A percentile compares a stretch with the other conserved stretches of the same genome.
Conservation (phyloP, 352 stramenopile genomes). For the Aphanomyces euteiches region DNA sequence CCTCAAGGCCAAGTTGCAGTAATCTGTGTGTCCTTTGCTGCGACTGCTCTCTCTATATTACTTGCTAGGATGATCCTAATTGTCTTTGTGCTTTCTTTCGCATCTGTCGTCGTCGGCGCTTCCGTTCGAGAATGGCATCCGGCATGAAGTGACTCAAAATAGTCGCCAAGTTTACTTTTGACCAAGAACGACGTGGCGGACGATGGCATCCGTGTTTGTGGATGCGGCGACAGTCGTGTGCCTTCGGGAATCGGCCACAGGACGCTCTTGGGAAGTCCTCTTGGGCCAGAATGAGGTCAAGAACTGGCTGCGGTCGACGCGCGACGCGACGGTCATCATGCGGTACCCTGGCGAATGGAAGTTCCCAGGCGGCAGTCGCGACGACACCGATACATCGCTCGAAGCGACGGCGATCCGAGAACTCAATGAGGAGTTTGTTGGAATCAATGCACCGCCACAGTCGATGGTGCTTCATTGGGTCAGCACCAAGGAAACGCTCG, state of each 20-base stretch:
- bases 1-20: constrained; percentile 90
- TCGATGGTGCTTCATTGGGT: constrained; percentile 39
- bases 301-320: constrained; percentile 58
- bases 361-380: constrained; percentile 51
- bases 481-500: constrained; percentile 44
- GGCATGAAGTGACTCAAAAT: too few relatives aligned
- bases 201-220: constrained; percentile 27
- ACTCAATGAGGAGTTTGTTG: constrained; percentile 56
- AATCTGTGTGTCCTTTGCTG: background rate
- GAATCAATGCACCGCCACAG: constrained; percentile 30
- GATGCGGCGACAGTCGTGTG: constrained; percentile 41
- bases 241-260: constrained; percentile 31
- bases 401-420: constrained; percentile 46
- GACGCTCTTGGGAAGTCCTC: constrained; percentile 49
- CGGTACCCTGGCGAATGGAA: constrained; percentile 67
- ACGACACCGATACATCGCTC: constrained; percentile 41
- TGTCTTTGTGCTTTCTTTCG: too few relatives aligned
- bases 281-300: constrained; percentile 60
- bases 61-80: background rate
- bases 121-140: too few relatives aligned
- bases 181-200: constrained; percentile 17
- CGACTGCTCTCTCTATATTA: background rate
- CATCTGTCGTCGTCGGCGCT: too few relatives aligned
- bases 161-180: background rate
- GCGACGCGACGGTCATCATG: constrained; percentile 45